Conservation (phyloP, 345 rosid species). For the Lumnitzera racemosa region DNA sequence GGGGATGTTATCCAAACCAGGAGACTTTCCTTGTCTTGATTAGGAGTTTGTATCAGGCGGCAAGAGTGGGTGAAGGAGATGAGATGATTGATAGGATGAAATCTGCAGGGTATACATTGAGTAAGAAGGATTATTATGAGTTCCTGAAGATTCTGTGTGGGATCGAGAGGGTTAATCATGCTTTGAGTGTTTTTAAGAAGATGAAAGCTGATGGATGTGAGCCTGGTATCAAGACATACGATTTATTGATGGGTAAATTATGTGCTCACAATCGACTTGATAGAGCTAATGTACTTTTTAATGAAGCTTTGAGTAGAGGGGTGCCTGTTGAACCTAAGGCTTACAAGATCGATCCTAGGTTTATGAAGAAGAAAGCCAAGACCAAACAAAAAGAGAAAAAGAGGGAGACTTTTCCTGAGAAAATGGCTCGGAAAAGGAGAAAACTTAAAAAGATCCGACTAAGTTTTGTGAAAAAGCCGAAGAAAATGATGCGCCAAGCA, state of each 20-base stretch:
- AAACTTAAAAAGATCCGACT: conserved; percentile 71
- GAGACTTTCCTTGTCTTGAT: conserved; percentile 58
- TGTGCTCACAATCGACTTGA: conserved; percentile 60
- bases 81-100: conserved; percentile 92
- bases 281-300: conserved; percentile 65
- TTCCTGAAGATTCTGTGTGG: conserved; percentile 81
- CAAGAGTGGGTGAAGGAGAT: conserved; percentile 85
- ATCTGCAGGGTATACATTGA: conserved; percentile 55
- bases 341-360: conserved; percentile 55
- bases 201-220: conserved; percentile 72
- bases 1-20: conserved; percentile 70
- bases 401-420: conserved; percentile 93
- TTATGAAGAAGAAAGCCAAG: conserved; percentile 47
- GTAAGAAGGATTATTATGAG: conserved; percentile 57
- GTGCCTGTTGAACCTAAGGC: conserved; percentile 63
- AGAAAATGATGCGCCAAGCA: conserved; percentile 35
- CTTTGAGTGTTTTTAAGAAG: conserved; percentile 65
- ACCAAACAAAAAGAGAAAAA: conserved; percentile 60
- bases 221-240: conserved; percentile 76
- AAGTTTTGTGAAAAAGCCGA: conserved; percentile 90
- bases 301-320: conserved; percentile 60
- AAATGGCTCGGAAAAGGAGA: conserved; percentile 83
- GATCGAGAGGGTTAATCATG: conserved; percentile 94
- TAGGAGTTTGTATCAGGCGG: conserved; percentile 82
- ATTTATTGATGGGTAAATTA: conserved; percentile 75